Base-by-base conservation (phyloP, 2,329 filamentous ascomycete species). In the Fusarium verticillioides region DNA sequence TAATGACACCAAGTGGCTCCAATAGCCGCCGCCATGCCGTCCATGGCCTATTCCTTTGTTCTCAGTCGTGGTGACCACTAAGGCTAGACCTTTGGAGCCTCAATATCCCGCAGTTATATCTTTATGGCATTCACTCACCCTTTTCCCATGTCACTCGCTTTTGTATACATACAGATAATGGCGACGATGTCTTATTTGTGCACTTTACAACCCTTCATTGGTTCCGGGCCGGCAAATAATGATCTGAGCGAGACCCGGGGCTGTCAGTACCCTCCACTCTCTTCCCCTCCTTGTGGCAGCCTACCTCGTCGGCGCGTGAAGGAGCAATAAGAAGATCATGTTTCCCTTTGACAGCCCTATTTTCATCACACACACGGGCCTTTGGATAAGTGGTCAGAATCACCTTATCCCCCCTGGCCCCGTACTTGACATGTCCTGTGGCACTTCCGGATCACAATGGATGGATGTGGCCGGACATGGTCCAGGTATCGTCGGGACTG, bases 221-320 rank as follows among this genome's bases (percentile, higher is more conserved):
- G 53, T n/a, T 50, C 64, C 64, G 64, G 66, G 44, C 66, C 73
- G 71, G 71, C 63, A 74, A 53, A 69, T 54, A 34, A 72, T 60
- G 71, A 60, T 56, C 56, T 63, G 58, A 74, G 54, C 67, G 63
- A 60, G 59, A n/a, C 39, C 67, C 66, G 64, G 68, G 67, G 71
- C 46, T 46, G 42, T 73, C 75, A 72, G 64, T 49, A 58, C 66
- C 67, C 60, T 63, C 75, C 75, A 69, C 64, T 61, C 43, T 49
- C 62, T 44, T 62, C 44, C 57, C 44, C 63, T 68, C 60, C 26
- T 40, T 70, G 34, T 56, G 43, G 26, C 54, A 63, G 40, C 60
- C 34, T 49, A 21, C 34, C 26, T 60, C 46, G 34, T 52, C 53
- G 56, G 32, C 44, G 52, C 60, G 44, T 63, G 46, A 12, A 57